Evolutionary conservation across 768 basidiomycete species (phyloP).

Genomic region (Termitomyces sp.): DNA sequence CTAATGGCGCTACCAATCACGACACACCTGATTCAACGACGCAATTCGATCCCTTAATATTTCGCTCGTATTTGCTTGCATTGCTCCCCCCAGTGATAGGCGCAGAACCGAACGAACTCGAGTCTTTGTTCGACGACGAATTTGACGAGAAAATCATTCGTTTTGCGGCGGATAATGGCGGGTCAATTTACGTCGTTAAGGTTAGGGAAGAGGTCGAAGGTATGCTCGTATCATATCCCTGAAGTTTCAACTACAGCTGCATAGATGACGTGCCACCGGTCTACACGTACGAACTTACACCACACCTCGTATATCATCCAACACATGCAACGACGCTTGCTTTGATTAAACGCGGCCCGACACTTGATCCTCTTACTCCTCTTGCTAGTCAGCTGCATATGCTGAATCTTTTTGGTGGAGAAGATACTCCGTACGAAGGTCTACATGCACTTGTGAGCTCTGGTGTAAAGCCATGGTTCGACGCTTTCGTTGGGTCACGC

Average conservation of each 20-base stretch:
- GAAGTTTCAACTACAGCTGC: conserved; percentile 7
- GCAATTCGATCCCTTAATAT: conserved; percentile 64
- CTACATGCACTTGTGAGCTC: conserved; percentile 92
- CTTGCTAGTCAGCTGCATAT: conserved; percentile 87
- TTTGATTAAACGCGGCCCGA: conserved; percentile 87
- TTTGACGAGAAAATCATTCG: conserved; percentile 73
- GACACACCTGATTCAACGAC: conserved; percentile 22
- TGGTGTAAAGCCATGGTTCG: conserved; percentile 97
- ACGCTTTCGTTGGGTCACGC: conserved; percentile 90
- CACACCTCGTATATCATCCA: conserved; percentile 75
- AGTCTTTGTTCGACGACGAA: conserved; percentile 62
- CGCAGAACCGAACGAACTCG: conserved; percentile 59
- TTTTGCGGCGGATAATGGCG: conserved; percentile 73
- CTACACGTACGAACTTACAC: conserved; percentile 62
- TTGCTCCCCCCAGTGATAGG: conserved; percentile 82
- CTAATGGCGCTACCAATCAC: conserved; percentile 23
- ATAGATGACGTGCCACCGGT: conserved; percentile 64
- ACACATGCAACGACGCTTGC: conserved; percentile 83
- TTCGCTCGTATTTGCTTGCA: conserved; percentile 64
- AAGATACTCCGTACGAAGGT: conserved; percentile 91
- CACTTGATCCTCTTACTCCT: conserved; percentile 74
- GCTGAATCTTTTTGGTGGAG: conserved; percentile 85
- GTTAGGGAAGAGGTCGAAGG: conserved; percentile 71
- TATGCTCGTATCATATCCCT: conserved; percentile 24
- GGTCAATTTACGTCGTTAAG: conserved; percentile 81